Conservation (phyloP, 148 eudicot genomes). For the Camellia sinensis region DNA sequence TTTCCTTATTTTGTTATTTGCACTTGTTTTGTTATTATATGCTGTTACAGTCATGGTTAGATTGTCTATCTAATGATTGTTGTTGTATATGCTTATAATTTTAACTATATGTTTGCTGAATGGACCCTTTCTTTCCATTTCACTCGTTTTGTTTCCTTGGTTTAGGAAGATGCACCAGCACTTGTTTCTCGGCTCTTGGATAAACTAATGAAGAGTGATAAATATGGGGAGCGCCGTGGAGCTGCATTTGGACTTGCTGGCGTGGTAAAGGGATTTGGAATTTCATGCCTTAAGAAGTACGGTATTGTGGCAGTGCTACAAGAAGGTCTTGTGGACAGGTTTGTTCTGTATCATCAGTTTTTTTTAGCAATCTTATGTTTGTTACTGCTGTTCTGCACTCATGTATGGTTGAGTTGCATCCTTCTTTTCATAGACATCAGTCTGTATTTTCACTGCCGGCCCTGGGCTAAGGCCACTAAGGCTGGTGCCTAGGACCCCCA, state of each 20-base stretch:
- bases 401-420: not conserved
- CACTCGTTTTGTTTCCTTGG: constrained; percentile 20
- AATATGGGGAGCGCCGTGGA: constrained; percentile 98
- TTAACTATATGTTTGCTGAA: not conserved
- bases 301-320: constrained; percentile 55
- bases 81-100: not conserved
- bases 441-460: no score
- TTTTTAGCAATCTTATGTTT: not conserved
- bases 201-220: constrained; percentile 96
- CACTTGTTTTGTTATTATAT: not conserved
- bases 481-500: no score
- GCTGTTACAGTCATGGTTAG: not conserved
- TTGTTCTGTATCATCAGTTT: not conserved
- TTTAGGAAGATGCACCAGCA: constrained; percentile 75
- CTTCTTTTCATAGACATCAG: not conserved
- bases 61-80: not conserved
- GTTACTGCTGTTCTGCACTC: not conserved
- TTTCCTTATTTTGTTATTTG: not conserved
- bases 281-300: constrained; percentile 80
- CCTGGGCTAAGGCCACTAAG: no score
- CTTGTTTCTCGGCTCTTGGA: constrained; percentile 76
- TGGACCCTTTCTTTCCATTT: constrained; percentile 9
- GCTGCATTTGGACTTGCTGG: constrained; percentile 99
- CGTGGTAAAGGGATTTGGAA: constrained; percentile 76
- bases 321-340: constrained; percentile 87